Conservation (phyloP, 108 stramenopile species). For the Skeletonema grethae region DNA sequence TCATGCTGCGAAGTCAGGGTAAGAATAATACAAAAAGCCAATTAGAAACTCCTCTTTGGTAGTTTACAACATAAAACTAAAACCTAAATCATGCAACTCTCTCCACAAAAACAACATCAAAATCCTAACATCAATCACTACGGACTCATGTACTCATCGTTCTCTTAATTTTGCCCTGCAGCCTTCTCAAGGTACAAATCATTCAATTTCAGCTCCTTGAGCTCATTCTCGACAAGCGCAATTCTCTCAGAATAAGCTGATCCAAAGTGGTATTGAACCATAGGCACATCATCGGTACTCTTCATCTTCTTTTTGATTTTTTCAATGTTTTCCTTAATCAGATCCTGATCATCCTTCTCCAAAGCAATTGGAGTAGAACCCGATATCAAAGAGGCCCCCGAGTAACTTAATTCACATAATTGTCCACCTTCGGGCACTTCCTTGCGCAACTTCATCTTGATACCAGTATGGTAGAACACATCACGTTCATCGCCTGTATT, state of each 20-base stretch:
- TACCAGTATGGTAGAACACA: slow-evolving; percentile 67
- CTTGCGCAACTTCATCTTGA: slow-evolving; percentile 52
- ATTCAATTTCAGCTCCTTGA: slow-evolving; percentile 52
- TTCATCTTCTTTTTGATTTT: slow-evolving; percentile 38
- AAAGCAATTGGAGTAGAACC: slow-evolving; percentile 29
- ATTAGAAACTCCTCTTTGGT: too few species aligned
- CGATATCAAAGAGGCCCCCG: slow-evolving; percentile 33
- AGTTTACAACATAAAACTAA: not conserved
- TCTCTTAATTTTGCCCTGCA: not conserved
- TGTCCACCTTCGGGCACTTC: slow-evolving; percentile 14
- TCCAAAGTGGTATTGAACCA: slow-evolving; percentile 58
- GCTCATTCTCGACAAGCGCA: slow-evolving; percentile 24
- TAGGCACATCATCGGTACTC: slow-evolving; percentile 25
- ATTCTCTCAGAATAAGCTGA: slow-evolving; percentile 54
- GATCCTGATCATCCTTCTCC: slow-evolving; percentile 24
- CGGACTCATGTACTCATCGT: not conserved
- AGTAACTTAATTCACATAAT: slow-evolving; percentile 37
- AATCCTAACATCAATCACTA: too few species aligned
- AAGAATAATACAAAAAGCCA: too few species aligned
- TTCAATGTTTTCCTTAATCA: slow-evolving; percentile 31
- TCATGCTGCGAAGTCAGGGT: too few species aligned
- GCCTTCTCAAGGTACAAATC: slow-evolving; percentile 48
- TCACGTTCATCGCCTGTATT: slow-evolving; percentile 48
- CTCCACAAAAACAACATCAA: not conserved
- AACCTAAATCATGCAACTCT: not conserved